Conservation (phyloP, 257 asterid genomes). For the Capsicum rhomboideum region DNA sequence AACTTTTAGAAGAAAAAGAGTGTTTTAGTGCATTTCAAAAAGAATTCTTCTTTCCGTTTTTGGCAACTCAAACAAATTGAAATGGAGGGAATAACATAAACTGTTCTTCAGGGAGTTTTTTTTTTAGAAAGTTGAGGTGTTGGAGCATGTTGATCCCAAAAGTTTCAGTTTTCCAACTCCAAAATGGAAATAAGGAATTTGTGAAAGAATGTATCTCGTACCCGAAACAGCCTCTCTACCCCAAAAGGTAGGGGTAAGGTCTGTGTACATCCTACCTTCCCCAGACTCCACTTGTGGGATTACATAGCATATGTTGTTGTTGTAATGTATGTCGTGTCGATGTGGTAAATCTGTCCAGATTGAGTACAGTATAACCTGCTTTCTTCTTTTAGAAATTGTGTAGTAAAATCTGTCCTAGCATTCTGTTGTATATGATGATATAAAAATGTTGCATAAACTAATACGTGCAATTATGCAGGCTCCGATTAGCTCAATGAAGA, state of each 20-base stretch:
- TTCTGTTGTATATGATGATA: neutral
- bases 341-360: neutral
- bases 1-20: neutral
- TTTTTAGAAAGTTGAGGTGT: neutral
- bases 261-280: no score
- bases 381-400: neutral
- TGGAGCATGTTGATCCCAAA: neutral
- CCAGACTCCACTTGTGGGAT: no score
- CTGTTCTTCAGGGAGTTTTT: neutral
- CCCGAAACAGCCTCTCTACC: no score
- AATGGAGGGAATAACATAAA: neutral
- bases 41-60: no score
- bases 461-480: neutral
- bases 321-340: no score
- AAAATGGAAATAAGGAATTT: neutral
- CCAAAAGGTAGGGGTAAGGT: no score
- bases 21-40: no score
- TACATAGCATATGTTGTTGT: no score
- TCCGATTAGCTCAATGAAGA: neutral
- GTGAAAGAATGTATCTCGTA: neutral
- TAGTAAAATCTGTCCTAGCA: no score
- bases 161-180: neutral
- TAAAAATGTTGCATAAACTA: neutral
- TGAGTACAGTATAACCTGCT: neutral
- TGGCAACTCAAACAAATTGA: no score